Percentiles rank a stretch among this genome's conserved stretches.
Evolutionary conservation across 805 yeast genomes (phyloP).

Genomic region (Zygotorulaspora danielsina): DNA sequence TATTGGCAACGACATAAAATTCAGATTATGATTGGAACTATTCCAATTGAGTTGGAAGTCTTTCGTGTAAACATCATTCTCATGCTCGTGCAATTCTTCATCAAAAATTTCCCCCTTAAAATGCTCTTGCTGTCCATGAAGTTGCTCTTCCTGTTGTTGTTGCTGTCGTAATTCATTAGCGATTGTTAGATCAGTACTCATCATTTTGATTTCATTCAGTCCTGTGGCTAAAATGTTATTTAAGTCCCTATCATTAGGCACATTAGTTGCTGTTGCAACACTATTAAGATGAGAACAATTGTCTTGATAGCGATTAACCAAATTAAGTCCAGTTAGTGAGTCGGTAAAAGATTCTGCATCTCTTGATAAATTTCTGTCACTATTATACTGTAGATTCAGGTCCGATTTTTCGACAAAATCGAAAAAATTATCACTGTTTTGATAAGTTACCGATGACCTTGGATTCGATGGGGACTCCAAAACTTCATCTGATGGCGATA

Average conservation of each 20-base stretch:
- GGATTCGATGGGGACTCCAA: slow-evolving; percentile 9
- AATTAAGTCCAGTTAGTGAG: slow-evolving; percentile 11
- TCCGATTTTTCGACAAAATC: slow-evolving; percentile 2
- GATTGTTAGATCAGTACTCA: slow-evolving; percentile 8
- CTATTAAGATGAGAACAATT: slow-evolving; percentile 1
- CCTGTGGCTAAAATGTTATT: slow-evolving; percentile 8
- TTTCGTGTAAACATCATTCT: not conserved
- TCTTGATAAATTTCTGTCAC: not conserved
- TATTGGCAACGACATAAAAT: not conserved
- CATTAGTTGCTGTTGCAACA: slow-evolving; percentile 1
- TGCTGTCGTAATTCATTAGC: slow-evolving; percentile 1
- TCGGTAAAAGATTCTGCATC: not conserved
- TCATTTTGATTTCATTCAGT: slow-evolving; percentile 7
- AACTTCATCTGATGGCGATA: slow-evolving; percentile 8
- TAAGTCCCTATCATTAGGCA: slow-evolving; percentile 1
- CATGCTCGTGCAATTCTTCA: slow-evolving; percentile 1
- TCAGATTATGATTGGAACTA: not conserved
- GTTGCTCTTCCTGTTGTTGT: slow-evolving; percentile 1
- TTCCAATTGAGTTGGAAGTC: not conserved
- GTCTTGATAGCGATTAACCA: slow-evolving; percentile 6
- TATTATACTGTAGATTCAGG: not conserved
- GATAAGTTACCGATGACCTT: slow-evolving; percentile 5
- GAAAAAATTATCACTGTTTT: slow-evolving; percentile 2
- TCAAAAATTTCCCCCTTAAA: not conserved
- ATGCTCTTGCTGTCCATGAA: not conserved